phyloP scores from a whole-genome alignment of 768 basidiomycete species.

The Pisolithus tinctorius region DNA sequence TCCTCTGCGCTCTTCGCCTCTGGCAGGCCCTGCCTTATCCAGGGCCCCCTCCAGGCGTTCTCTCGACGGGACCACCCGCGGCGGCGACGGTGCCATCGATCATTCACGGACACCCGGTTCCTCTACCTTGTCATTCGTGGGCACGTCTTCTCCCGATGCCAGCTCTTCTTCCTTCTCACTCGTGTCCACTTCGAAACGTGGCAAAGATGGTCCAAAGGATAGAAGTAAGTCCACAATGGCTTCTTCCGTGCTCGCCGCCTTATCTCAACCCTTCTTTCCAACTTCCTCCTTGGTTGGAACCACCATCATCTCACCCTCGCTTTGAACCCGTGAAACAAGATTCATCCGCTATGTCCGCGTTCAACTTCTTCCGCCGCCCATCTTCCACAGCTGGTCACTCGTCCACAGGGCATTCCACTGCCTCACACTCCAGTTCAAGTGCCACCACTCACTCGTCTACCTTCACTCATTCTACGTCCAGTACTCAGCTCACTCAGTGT shows the following conservation, averaged over 20 bases:
- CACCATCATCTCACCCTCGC: neutral
- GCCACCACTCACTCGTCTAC: neutral
- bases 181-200: neutral
- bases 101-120: conserved; percentile 1
- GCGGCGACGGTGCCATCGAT: conserved; percentile 3
- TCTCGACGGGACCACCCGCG: conserved; percentile 12
- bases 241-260: neutral
- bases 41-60: conserved; percentile 18
- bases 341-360: conserved; percentile 5
- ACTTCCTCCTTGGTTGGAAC: neutral
- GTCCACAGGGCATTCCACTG: conserved; percentile 1
- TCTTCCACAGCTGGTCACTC: neutral
- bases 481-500: neutral
- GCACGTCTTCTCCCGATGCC: conserved; percentile 8
- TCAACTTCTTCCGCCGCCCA: conserved; percentile 5
- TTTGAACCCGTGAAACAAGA: conserved; percentile 7
- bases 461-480: neutral
- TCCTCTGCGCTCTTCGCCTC: conserved; percentile 25
- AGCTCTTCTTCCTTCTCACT: conserved; percentile 21
- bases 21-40: conserved; percentile 20
- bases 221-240: neutral
- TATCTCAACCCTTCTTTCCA: neutral
- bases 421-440: neutral
- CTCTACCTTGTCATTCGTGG: conserved; percentile 10
- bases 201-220: neutral